Evolutionary conservation across 2,329 filamentous ascomycete genomes (phyloP), one percentile per base, ranked within the genome.

Genomic region (Xylariaceae sp.): DNA sequence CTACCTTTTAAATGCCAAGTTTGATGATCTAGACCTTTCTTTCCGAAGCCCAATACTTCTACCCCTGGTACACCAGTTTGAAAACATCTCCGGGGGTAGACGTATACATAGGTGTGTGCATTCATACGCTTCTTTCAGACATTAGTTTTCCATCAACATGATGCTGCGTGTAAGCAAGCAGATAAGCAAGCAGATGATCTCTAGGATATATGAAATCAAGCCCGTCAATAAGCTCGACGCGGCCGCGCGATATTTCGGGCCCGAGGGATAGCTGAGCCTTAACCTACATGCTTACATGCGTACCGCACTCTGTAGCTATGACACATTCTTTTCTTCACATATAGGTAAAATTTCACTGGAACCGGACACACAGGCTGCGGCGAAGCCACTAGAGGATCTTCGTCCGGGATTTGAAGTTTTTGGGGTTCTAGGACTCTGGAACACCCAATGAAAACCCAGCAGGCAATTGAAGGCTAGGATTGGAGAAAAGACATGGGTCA

Each of bases 61-160:
- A 14, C 12, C 12, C n/a, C 7, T 16, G 14, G 17, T 17, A 31
- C 17, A 11, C 6, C 7, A 16, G 24, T 34, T 6, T 11, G 17
- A 17, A 21, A 21, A 21, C 17, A 16, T 9, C 19, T 9, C 16
- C 21, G 11, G 12, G 46, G 33, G 39, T 46, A 40, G 37, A 16
- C 31, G 43, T 43, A 57, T 29, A 26, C 28, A 29, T 16, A 21
- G 31, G 54, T n/a, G 54, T 26, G 37, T 36, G 29, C 17, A 47
- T 53, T 43, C 37, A 28, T 28, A 17, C 14, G n/a, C 43, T 40
- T 24, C 11, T 52, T 26, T 39, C 39, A 43, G 40, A n/a, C 28
- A 33, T 29, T 6, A 16, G 40, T 24, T 36, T 14, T 11, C n/a
- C 9, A 28, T 46, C 36, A 33, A 28, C 39, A 23, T 6, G 9